A percentile compares a stretch with the other conserved stretches of the same genome.
Evolutionary conservation across 1,284 basidiomycete species (phyloP).

Genomic region (Ceratobasidium sp.): DNA sequence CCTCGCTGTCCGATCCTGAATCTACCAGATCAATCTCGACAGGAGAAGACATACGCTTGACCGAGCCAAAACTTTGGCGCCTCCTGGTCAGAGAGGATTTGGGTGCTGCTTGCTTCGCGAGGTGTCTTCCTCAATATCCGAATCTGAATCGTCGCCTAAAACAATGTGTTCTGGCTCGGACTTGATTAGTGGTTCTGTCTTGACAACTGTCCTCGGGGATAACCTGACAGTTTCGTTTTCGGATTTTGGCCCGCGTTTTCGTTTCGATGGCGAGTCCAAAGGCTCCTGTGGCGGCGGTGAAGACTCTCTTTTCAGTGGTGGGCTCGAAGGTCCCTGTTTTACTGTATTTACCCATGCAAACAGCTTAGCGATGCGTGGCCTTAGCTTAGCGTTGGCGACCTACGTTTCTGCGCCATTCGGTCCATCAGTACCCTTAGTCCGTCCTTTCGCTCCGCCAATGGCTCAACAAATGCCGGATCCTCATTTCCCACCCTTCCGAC

Average conservation of each 20-base stretch:
- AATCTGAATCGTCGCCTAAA: neutral
- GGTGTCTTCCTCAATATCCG: slow-evolving; percentile 5
- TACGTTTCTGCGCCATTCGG: slow-evolving; percentile 49
- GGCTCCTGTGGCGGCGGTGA: neutral
- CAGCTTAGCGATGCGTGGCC: neutral
- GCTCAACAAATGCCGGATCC: slow-evolving; percentile 81
- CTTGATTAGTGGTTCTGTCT: neutral
- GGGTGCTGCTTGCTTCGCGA: neutral
- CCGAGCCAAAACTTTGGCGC: neutral
- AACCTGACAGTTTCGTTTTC: neutral
- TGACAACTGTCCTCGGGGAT: neutral
- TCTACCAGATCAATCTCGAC: slow-evolving; percentile 2
- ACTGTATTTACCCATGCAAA: too few species aligned
- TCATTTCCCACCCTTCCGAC: slow-evolving; percentile 90
- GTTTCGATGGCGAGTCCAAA: neutral
- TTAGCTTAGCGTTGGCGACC: neutral
- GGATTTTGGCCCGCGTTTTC: slow-evolving; percentile 6
- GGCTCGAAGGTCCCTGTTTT: too few species aligned
- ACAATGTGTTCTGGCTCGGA: neutral
- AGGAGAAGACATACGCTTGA: slow-evolving; percentile 1
- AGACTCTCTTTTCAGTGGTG: neutral
- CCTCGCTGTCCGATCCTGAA: slow-evolving; percentile 15
- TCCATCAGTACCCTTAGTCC: slow-evolving; percentile 89
- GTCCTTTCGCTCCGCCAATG: slow-evolving; percentile 79
- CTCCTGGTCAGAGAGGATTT: slow-evolving; percentile 4